phyloP scores from a whole-genome alignment of 805 yeast genomes.

The Wickerhamomyces hampshirensis region DNA sequence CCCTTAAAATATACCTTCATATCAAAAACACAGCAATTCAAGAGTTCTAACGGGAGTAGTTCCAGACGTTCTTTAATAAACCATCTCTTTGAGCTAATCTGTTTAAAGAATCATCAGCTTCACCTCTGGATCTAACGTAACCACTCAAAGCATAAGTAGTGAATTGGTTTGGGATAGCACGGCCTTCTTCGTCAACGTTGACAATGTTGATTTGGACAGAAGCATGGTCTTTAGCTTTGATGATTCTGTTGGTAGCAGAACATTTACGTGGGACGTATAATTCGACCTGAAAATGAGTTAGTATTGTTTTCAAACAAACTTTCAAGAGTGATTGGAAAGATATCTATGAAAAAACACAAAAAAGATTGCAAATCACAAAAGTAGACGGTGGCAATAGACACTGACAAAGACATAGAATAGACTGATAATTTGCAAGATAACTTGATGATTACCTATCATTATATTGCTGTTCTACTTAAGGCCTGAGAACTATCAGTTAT shows the following conservation, averaged over 20 bases:
- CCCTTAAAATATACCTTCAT: not conserved
- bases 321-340: not conserved
- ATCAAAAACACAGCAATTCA: not conserved
- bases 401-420: no score
- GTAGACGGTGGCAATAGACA: no score
- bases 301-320: conserved; percentile 5
- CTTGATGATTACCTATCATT: no score
- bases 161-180: conserved; percentile 85
- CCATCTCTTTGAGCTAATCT: conserved; percentile 99
- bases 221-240: conserved; percentile 99
- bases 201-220: conserved; percentile 99
- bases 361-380: no score
- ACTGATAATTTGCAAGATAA: no score
- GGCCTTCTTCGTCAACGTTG: conserved; percentile 96
- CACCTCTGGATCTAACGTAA: conserved; percentile 98
- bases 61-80: conserved; percentile 93
- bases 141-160: conserved; percentile 96
- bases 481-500: no score
- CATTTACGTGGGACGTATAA: conserved; percentile 99
- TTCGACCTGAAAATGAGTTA: conserved; percentile 62
- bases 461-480: no score
- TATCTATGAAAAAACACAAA: no score
- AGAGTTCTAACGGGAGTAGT: conserved; percentile 76
- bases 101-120: conserved; percentile 98
- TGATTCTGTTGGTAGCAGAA: conserved; percentile 99